Conservation (phyloP, 495 filamentous ascomycete genomes). For the Achaetomiella virescens region DNA sequence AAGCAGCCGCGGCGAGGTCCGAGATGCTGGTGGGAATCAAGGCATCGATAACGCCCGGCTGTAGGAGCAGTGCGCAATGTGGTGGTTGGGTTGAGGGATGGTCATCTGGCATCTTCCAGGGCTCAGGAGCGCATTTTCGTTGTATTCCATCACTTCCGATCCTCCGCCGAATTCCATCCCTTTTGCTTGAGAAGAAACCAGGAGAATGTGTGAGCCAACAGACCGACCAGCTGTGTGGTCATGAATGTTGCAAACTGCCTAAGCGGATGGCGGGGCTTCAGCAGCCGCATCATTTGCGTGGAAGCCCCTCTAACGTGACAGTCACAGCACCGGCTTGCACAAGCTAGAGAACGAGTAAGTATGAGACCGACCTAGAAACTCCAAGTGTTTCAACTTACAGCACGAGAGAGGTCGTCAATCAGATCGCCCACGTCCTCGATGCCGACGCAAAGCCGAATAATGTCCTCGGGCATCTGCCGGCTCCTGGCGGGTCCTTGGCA, state of each 20-base stretch:
- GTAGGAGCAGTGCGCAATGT: not conserved
- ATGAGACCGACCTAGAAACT: not conserved
- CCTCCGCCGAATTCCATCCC: not conserved
- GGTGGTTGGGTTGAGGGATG: not conserved
- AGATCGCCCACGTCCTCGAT: constrained; percentile 93
- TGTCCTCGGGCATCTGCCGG: constrained; percentile 90
- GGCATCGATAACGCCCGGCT: not conserved
- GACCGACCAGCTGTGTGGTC: not conserved
- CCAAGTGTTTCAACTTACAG: constrained; percentile 54
- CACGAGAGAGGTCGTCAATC: constrained; percentile 84
- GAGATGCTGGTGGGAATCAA: not conserved
- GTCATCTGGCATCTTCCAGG: not conserved
- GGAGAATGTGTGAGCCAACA: not conserved
- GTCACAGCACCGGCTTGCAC: constrained; percentile 91
- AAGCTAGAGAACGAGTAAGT: constrained; percentile 47
- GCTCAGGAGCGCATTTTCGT: not conserved
- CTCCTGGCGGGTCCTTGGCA: constrained; percentile 81
- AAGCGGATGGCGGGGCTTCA: constrained; percentile 15
- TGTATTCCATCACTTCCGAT: constrained; percentile 9
- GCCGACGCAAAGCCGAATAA: constrained; percentile 90
- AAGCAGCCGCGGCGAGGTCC: not conserved
- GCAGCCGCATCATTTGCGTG: constrained; percentile 42
- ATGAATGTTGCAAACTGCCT: not conserved
- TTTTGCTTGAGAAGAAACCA: not conserved
- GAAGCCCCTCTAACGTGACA: constrained; percentile 71